These are phyloP conservation scores for Boletus vinaceobasis DNA, from an alignment of 768 basidiomycete genomes.

Conservation along the genomic window DNA sequence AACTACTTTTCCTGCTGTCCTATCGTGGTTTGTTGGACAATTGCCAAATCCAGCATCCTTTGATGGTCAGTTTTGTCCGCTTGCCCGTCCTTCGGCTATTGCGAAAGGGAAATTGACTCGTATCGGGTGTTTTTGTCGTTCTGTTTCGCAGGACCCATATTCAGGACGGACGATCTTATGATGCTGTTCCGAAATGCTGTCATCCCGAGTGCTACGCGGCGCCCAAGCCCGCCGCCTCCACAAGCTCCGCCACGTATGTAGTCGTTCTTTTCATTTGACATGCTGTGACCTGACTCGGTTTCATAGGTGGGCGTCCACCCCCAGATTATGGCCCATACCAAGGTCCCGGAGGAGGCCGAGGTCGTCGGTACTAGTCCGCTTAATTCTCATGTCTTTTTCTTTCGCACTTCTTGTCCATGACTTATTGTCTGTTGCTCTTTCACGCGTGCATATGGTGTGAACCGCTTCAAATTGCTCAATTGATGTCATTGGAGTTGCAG, in stretches of 20 bases:
- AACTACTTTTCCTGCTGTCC: slow-evolving; percentile 49
- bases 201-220: slow-evolving; percentile 58
- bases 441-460: slow-evolving; percentile 1
- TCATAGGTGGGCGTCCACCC: slow-evolving; percentile 64
- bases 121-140: slow-evolving; percentile 1
- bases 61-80: slow-evolving; percentile 60
- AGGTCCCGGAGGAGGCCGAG: slow-evolving; percentile 55
- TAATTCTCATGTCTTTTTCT: not conserved
- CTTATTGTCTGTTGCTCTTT: slow-evolving; percentile 11
- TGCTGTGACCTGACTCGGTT: slow-evolving; percentile 6
- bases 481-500: not conserved
- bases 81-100: slow-evolving; percentile 6
- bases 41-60: slow-evolving; percentile 72
- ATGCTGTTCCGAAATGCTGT: slow-evolving; percentile 77
- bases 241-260: slow-evolving; percentile 43
- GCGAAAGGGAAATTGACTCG: slow-evolving; percentile 12
- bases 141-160: slow-evolving; percentile 67
- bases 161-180: slow-evolving; percentile 88
- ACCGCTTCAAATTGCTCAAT: not conserved
- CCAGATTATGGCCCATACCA: slow-evolving; percentile 87
- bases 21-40: slow-evolving; percentile 83
- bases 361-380: slow-evolving; percentile 38
- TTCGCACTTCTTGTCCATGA: slow-evolving; percentile 14
- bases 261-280: not conserved
- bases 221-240: slow-evolving; percentile 58